A percentile compares a stretch with the other conserved stretches of the same genome.
Evolutionary conservation across 2,329 filamentous ascomycete species (phyloP).

Genomic region (Cladosporium sp.): DNA sequence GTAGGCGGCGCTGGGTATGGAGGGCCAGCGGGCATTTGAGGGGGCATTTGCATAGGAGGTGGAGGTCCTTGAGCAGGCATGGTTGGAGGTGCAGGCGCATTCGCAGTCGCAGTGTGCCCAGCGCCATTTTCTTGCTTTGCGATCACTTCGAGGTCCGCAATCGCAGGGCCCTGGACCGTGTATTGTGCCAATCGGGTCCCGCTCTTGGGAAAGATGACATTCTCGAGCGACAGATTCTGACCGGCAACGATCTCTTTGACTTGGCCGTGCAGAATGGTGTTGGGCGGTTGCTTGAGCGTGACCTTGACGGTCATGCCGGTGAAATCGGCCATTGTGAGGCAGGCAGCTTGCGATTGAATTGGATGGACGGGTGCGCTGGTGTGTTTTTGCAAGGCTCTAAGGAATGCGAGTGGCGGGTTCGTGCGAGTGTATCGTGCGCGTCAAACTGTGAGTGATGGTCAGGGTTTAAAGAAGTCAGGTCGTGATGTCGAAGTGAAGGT

Average conservation of each 20-base stretch:
- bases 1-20: slow-evolving; percentile 9
- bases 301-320: slow-evolving; percentile 74
- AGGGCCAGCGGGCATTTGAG: background rate
- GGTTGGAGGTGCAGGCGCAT: background rate
- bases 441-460: too few species aligned
- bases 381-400: too few species aligned
- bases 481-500: too few species aligned
- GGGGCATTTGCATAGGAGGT: too few species aligned
- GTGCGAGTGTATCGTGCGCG: too few species aligned
- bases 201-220: slow-evolving; percentile 56
- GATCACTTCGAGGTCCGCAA: slow-evolving; percentile 55
- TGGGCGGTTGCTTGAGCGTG: slow-evolving; percentile 62
- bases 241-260: slow-evolving; percentile 65
- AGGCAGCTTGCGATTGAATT: too few species aligned
- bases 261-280: slow-evolving; percentile 63
- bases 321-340: slow-evolving; percentile 60
- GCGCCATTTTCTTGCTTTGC: slow-evolving; percentile 15
- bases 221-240: slow-evolving; percentile 63
- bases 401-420: too few species aligned
- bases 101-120: background rate
- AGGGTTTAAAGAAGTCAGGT: too few species aligned
- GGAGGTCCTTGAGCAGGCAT: background rate
- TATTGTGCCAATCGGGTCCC: slow-evolving; percentile 51
- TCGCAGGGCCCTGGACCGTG: slow-evolving; percentile 54
- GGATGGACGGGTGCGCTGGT: too few species aligned